Percentiles rank a stretch among this genome's conserved stretches.
phyloP scores from a whole-genome alignment of 257 asterid genomes.

The Cinchona pubescens region DNA sequence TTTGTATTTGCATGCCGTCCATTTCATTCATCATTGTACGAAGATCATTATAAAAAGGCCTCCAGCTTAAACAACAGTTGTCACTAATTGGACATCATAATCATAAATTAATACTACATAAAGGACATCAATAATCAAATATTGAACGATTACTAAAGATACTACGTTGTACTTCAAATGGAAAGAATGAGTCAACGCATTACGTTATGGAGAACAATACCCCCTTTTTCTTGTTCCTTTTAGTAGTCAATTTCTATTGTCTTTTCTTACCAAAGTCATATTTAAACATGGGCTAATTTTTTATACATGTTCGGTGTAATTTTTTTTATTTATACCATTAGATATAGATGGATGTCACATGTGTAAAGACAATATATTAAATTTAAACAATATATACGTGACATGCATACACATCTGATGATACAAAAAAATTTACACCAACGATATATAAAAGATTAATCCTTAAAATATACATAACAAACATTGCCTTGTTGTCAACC shows the following conservation, averaged over 20 bases:
- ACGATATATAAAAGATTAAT: too few relatives aligned
- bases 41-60: not conserved
- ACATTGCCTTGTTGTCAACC: not conserved
- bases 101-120: not conserved
- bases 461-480: not conserved
- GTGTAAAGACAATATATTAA: too few relatives aligned
- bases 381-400: too few relatives aligned
- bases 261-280: not conserved
- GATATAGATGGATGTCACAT: too few relatives aligned
- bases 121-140: slow-evolving; percentile 5
- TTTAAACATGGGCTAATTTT: too few relatives aligned
- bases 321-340: too few relatives aligned
- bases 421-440: too few relatives aligned
- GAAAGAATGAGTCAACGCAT: not conserved
- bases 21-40: slow-evolving; percentile 3
- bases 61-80: not conserved
- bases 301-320: too few relatives aligned
- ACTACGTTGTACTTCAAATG: not conserved
- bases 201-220: not conserved
- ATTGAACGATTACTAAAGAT: not conserved
- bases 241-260: not conserved
- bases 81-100: not conserved
- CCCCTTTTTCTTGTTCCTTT: not conserved
- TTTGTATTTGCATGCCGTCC: slow-evolving; percentile 9
- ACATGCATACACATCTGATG: too few relatives aligned